phyloP scores from a whole-genome alignment of 2,329 filamentous ascomycete genomes.

The Lachnum nothofagi region DNA sequence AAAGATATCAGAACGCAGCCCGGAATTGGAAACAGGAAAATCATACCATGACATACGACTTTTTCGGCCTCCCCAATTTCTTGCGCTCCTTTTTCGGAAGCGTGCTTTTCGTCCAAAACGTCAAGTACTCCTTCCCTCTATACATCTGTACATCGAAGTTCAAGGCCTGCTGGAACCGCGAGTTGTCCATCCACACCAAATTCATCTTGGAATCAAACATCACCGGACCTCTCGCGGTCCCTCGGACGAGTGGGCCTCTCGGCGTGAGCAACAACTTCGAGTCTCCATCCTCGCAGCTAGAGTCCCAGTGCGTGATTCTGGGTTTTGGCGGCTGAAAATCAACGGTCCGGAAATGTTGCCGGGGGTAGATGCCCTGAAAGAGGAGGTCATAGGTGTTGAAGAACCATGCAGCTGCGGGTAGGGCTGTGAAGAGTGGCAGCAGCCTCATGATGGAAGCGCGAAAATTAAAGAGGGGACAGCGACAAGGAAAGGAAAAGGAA shows the following conservation, averaged over 20 bases:
- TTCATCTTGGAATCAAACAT: constrained; percentile 14
- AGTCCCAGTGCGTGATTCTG: constrained; percentile 15
- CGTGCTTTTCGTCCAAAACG: constrained; percentile 37
- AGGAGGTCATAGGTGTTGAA: constrained; percentile 18
- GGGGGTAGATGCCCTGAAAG: constrained; percentile 15
- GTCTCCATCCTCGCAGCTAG: constrained; percentile 12
- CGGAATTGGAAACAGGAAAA: too few species aligned
- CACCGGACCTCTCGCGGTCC: constrained; percentile 16
- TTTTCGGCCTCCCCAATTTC: constrained; percentile 24
- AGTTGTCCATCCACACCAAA: constrained; percentile 18
- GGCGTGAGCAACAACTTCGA: constrained; percentile 14
- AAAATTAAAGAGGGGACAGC: too few species aligned
- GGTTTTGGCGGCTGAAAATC: constrained; percentile 13
- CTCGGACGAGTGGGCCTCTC: constrained; percentile 10
- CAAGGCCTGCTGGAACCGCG: constrained; percentile 9
- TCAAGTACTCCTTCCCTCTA: constrained; percentile 41
- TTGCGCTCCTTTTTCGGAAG: background rate
- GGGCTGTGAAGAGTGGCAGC: too few species aligned
- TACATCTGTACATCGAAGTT: constrained; percentile 34
- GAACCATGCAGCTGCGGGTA: constrained; percentile 14
- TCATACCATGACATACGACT: too few species aligned
- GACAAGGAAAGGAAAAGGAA: too few species aligned
- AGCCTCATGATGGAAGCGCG: too few species aligned
- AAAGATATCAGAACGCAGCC: too few species aligned
- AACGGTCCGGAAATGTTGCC: constrained; percentile 16